Evolutionary conservation across 805 yeast species (phyloP).

Genomic region (Kazachstania taianensis): DNA sequence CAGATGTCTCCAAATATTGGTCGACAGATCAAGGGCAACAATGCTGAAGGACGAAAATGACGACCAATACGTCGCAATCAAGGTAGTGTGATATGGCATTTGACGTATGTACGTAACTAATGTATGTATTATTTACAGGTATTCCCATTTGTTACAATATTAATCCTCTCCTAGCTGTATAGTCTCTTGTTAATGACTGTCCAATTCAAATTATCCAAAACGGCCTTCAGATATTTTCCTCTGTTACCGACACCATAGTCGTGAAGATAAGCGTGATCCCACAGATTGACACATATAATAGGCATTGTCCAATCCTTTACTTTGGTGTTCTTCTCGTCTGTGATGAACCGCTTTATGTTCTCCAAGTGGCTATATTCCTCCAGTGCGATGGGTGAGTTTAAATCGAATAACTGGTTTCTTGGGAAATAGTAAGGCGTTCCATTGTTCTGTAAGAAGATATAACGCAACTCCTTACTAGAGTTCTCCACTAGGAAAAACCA

Average conservation of each 20-base stretch:
- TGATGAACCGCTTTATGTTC: conserved; percentile 34
- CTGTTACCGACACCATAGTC: conserved; percentile 80
- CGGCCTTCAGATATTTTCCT: conserved; percentile 57
- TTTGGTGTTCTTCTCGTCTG: conserved; percentile 16
- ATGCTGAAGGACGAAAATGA: conserved; percentile 58
- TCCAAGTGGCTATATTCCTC: conserved; percentile 40
- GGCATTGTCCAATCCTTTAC: conserved; percentile 51
- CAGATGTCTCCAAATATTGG: conserved; percentile 46
- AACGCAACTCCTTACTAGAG: conserved; percentile 45
- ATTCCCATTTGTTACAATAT: background rate
- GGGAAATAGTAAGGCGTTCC: conserved; percentile 70
- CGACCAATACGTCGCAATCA: conserved; percentile 67
- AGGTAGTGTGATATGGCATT: conserved; percentile 37
- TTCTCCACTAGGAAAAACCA: conserved; percentile 67
- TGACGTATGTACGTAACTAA: background rate
- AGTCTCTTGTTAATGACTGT: conserved; percentile 45
- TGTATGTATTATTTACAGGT: background rate
- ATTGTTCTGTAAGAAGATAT: conserved; percentile 53
- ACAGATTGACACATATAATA: conserved; percentile 64
- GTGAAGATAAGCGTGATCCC: conserved; percentile 81
- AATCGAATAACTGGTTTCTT: conserved; percentile 61
- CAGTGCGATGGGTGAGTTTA: conserved; percentile 59
- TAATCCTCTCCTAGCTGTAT: conserved; percentile 10
- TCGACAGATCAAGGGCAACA: conserved; percentile 63
- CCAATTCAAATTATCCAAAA: conserved; percentile 82